Evolutionary conservation across 2,329 filamentous ascomycete genomes (phyloP).

Genomic region (Cladosporium austrohemisphaericum): DNA sequence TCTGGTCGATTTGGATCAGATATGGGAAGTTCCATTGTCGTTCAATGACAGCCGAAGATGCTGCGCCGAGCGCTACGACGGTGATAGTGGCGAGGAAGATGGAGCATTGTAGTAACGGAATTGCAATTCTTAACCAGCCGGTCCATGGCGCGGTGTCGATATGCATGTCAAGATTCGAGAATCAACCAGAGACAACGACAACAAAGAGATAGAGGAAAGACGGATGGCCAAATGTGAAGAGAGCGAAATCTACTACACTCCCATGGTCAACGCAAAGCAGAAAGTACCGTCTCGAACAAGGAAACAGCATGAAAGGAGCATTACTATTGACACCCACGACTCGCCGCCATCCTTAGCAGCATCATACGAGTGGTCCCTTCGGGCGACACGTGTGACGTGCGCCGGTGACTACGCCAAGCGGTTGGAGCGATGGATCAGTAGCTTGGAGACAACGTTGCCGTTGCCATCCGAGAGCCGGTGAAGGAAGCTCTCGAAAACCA

Average conservation of each 20-base stretch:
- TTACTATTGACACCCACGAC: too few species aligned
- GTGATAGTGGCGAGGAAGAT: slow-evolving; percentile 18
- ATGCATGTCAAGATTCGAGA: slow-evolving; percentile 18
- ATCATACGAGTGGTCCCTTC: too few species aligned
- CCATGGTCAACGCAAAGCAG: neutral
- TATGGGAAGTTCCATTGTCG: slow-evolving; percentile 6
- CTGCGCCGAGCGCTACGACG: slow-evolving; percentile 14
- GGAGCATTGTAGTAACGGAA: slow-evolving; percentile 17
- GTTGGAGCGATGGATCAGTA: neutral
- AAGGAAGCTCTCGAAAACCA: too few species aligned
- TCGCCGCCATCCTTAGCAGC: neutral
- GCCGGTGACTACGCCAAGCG: neutral
- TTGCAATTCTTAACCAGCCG: slow-evolving; percentile 18
- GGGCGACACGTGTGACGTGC: neutral
- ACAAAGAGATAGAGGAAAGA: too few species aligned
- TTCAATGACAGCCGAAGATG: neutral
- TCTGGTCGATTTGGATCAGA: neutral
- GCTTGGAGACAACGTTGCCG: neutral
- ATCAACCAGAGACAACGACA: too few species aligned
- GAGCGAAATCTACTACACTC: neutral
- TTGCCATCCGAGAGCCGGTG: neutral
- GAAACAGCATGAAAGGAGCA: neutral
- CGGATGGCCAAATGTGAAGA: neutral
- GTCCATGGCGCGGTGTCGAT: slow-evolving; percentile 22
- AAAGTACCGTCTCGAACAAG: neutral